Evolutionary conservation across 148 eudicot species (phyloP).

Genomic region (Limonium bicolor): DNA sequence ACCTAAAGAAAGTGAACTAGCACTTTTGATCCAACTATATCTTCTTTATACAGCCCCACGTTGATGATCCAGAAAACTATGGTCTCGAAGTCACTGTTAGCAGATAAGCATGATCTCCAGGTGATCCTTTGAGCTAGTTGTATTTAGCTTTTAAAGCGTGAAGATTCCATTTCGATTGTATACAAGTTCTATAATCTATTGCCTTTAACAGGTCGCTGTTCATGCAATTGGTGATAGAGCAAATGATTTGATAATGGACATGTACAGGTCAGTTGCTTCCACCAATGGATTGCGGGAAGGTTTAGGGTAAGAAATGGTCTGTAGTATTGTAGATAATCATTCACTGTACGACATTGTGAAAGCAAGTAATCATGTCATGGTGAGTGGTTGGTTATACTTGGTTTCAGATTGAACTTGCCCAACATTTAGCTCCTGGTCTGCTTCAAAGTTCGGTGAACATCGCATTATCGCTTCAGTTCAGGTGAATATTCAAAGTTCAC

Average conservation of each 20-base stretch:
- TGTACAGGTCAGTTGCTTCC: constrained; percentile 61
- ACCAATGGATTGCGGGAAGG: constrained; percentile 60
- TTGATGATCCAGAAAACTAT: constrained; percentile 53
- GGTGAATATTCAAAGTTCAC: too few species aligned
- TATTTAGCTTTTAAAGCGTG: background rate
- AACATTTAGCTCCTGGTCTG: constrained; percentile 73
- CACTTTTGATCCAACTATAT: too few species aligned
- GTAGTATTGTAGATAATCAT: background rate
- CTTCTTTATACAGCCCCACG: constrained; percentile 47
- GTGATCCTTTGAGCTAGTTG: constrained; percentile 17
- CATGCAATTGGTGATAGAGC: constrained; percentile 97
- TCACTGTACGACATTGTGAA: background rate
- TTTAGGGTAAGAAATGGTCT: constrained; percentile 40
- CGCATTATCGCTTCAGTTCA: constrained; percentile 80
- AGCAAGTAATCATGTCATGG: constrained; percentile 23
- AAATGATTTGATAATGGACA: constrained; percentile 70
- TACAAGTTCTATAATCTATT: background rate
- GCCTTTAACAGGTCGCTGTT: constrained; percentile 53
- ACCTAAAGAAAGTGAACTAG: too few species aligned
- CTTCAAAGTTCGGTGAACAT: constrained; percentile 58
- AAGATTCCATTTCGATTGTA: background rate
- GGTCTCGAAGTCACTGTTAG: constrained; percentile 68
- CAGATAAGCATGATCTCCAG: constrained; percentile 77
- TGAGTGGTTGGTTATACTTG: too few species aligned
- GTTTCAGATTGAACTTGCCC: constrained; percentile 98